These are phyloP conservation scores for Epichloe typhina DNA, from an alignment of 2,329 filamentous ascomycete genomes.

Conservation along the genomic window DNA sequence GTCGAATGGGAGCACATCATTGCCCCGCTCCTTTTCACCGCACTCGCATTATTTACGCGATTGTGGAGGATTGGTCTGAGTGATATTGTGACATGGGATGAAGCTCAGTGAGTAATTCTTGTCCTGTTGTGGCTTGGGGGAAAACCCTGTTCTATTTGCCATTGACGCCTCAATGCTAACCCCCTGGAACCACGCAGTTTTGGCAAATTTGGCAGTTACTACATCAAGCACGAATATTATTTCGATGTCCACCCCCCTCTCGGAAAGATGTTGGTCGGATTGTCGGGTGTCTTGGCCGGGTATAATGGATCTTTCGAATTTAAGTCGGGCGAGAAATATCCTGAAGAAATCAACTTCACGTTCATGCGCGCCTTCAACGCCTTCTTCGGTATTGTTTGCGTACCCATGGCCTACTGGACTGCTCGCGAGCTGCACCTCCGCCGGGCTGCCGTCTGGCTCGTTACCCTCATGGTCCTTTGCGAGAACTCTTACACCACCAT, in stretches of 20 bases:
- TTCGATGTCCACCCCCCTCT: constrained; percentile 90
- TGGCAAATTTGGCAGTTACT: constrained; percentile 97
- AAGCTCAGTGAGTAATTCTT: constrained; percentile 43
- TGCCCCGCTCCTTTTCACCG: constrained; percentile 47
- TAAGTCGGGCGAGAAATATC: constrained; percentile 95
- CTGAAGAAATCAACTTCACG: constrained; percentile 85
- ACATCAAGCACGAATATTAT: constrained; percentile 98
- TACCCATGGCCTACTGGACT: constrained; percentile 91
- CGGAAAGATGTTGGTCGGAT: constrained; percentile 94
- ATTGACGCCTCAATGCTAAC: constrained; percentile 4
- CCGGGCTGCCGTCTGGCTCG: constrained; percentile 81
- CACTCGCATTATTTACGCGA: constrained; percentile 51
- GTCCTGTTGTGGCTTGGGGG: background rate
- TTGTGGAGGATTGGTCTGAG: constrained; percentile 58
- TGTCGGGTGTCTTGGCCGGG: constrained; percentile 89
- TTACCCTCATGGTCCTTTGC: constrained; percentile 93
- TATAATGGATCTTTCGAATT: constrained; percentile 99
- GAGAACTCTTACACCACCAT: constrained; percentile 99
- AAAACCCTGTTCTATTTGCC: background rate
- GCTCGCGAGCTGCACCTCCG: constrained; percentile 81
- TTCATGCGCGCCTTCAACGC: constrained; percentile 99
- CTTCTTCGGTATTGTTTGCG: constrained; percentile 80
- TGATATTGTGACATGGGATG: constrained; percentile 54
- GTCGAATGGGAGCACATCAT: constrained; percentile 50
- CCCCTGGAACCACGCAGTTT: constrained; percentile 42